Conservation (phyloP, 2,329 filamentous ascomycete species). For the Sporothrix mexicana region DNA sequence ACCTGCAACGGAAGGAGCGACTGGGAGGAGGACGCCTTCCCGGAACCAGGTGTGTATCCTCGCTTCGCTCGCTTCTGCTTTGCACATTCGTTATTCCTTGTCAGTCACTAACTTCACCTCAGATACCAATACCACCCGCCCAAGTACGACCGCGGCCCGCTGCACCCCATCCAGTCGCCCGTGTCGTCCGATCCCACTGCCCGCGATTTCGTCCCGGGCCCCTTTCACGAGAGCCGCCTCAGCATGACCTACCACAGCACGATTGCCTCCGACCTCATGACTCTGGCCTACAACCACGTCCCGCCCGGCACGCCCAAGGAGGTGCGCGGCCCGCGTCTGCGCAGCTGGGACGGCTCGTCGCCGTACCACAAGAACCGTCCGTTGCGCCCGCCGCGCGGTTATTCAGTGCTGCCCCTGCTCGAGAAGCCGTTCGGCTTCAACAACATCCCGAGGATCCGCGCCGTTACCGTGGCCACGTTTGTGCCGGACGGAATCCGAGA, state of each 20-base stretch:
- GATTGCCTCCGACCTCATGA: constrained; percentile 84
- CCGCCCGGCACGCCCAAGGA: constrained; percentile 71
- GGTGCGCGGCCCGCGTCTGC: constrained; percentile 64
- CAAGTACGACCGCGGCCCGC: constrained; percentile 90
- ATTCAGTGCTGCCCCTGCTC: constrained; percentile 71
- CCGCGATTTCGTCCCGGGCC: constrained; percentile 85
- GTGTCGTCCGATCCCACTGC: constrained; percentile 83
- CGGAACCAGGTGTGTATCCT: constrained; percentile 51
- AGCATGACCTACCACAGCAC: constrained; percentile 90
- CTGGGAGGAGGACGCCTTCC: constrained; percentile 44
- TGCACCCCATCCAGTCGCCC: constrained; percentile 93
- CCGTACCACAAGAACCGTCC: constrained; percentile 94
- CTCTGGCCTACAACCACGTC: constrained; percentile 83
- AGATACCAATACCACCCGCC: constrained; percentile 96
- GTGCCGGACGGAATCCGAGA: constrained; percentile 74
- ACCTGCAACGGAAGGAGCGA: constrained; percentile 45
- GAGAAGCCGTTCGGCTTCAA: constrained; percentile 78
- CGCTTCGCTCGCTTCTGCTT: not conserved
- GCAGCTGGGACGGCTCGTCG: constrained; percentile 86
- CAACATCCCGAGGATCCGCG: constrained; percentile 82
- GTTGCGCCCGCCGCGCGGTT: constrained; percentile 83
- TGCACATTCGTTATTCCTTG: not conserved
- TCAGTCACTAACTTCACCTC: not conserved
- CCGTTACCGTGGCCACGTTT: constrained; percentile 79
- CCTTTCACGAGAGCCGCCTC: constrained; percentile 85